Base-by-base conservation (phyloP, 202 grass and related monocot species). In the Schoenoplectus tabernaemontani region DNA sequence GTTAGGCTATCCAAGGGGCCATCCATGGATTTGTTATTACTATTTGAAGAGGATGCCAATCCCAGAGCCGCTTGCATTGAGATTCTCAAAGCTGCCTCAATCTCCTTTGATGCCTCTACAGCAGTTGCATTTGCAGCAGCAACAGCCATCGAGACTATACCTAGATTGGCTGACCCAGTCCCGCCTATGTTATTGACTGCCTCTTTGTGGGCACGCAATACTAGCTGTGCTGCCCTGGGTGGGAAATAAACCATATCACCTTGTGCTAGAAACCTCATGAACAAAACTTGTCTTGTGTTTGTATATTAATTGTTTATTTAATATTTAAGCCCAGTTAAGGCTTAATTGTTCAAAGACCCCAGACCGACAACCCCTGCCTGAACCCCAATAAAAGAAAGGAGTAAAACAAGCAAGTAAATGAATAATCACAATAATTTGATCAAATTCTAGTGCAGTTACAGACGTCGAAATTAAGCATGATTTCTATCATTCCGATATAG, bases 1-100 rank as follows among this genome's bases (percentile, higher is more conserved):
- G 91, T 91, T 72, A 95, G 88, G 87, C 90, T 90, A 87, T 99
- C 96, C 70, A 95, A 89, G 79, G 91, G 90, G 81, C 86, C 89
- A 86, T 91, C 89, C 23, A 36, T 87, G 79, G 88, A 58, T 58
- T 89, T 94, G 85, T 92, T 92, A 79, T 62, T 62, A 60, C 62
- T 61, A 62, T 42, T 61, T 34, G 58, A 64, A 64, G 58, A 48
- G 70, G 83, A 69, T 64, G 82, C 59, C 81, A 88, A 95, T 24
- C 83, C 85, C 85, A 99, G 64, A 86, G 96, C 88, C 32, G 83
- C 81, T 80, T 41, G 70, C 81, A 99, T 65, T 26, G 96, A 95
- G 58, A 93, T 87, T 82, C 86, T 95, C 89, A 95, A 89, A 54
- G 90, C 91, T 64, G 91, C 88, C 68, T 99, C 96, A 80, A 99